Conservation (phyloP, 2,329 filamentous ascomycete species). For the Albifimbria verrucaria region DNA sequence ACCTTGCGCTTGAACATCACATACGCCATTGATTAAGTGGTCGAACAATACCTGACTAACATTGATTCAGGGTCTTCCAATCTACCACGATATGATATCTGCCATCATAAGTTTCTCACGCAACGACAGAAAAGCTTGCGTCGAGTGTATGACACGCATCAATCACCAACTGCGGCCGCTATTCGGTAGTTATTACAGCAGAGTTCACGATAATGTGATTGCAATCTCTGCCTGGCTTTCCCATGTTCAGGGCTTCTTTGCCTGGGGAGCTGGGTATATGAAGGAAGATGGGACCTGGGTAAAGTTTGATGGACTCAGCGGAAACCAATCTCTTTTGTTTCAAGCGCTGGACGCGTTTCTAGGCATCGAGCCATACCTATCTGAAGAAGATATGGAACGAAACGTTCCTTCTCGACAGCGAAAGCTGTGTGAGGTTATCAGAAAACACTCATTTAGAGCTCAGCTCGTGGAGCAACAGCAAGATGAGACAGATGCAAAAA, state of each 20-base stretch:
- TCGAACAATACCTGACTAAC: too few relatives aligned
- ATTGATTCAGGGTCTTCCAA: conserved; percentile 13
- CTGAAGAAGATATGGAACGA: conserved; percentile 11
- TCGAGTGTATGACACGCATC: conserved; percentile 15
- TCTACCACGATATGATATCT: conserved; percentile 24
- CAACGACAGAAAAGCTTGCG: conserved; percentile 13
- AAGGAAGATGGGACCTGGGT: conserved; percentile 16
- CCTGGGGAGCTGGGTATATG: conserved; percentile 28
- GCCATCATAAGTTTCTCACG: conserved; percentile 19
- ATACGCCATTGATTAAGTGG: neutral
- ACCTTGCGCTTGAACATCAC: neutral
- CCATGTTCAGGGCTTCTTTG: conserved; percentile 31
- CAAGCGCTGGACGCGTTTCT: conserved; percentile 32
- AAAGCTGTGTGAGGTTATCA: conserved; percentile 16
- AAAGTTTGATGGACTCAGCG: conserved; percentile 30
- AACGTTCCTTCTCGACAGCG: conserved; percentile 24
- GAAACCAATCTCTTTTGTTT: conserved; percentile 31
- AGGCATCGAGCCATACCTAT: conserved; percentile 26
- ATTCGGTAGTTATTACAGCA: conserved; percentile 23
- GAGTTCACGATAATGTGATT: conserved; percentile 22
- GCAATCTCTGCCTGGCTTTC: conserved; percentile 25
- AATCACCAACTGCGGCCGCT: conserved; percentile 16
- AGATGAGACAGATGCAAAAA: conserved; percentile 15
- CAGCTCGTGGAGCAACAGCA: conserved; percentile 3
- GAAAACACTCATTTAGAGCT: conserved; percentile 17